A percentile compares a stretch with the other conserved stretches of the same genome.
Evolutionary conservation across 164 flowering plant species (phyloP).

Genomic region (Vitis cinerea): DNA sequence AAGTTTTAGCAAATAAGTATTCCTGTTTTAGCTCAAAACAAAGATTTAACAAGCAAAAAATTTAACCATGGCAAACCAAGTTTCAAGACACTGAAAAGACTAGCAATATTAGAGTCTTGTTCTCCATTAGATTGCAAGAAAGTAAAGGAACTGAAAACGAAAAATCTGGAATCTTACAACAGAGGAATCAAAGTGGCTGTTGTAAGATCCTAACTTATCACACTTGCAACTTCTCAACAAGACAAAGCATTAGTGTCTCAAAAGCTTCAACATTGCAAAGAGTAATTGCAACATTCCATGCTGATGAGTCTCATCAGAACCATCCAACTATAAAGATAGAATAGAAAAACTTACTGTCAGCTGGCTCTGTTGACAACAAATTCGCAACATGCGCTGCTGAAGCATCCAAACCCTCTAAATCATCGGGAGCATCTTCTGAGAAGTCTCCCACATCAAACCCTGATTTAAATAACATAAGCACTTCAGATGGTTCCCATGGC

Average conservation of each 20-base stretch:
- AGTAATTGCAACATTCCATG: not conserved
- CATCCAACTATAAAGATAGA: not conserved
- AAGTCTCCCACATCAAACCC: slow-evolving; percentile 62
- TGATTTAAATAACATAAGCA: slow-evolving; percentile 14
- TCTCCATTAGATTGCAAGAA: no score
- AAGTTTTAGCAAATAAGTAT: no score
- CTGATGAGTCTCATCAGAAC: not conserved
- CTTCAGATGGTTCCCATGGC: not conserved
- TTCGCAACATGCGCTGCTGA: slow-evolving; percentile 58
- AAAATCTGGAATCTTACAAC: no score
- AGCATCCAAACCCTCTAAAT: slow-evolving; percentile 55
- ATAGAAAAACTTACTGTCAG: slow-evolving; percentile 39
- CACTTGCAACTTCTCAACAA: no score
- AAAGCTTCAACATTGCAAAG: not conserved
- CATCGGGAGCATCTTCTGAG: slow-evolving; percentile 53
- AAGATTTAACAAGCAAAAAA: no score
- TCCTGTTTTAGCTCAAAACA: no score
- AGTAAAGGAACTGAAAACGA: no score
- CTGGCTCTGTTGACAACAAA: slow-evolving; percentile 51
- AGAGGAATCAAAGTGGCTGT: no score
- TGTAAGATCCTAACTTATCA: no score
- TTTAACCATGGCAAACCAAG: no score
- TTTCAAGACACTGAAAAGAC: no score
- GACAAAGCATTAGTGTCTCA: not conserved
- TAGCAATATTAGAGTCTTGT: no score